Conservation (phyloP, 768 basidiomycete species). For the Pleurotus pulmonarius region DNA sequence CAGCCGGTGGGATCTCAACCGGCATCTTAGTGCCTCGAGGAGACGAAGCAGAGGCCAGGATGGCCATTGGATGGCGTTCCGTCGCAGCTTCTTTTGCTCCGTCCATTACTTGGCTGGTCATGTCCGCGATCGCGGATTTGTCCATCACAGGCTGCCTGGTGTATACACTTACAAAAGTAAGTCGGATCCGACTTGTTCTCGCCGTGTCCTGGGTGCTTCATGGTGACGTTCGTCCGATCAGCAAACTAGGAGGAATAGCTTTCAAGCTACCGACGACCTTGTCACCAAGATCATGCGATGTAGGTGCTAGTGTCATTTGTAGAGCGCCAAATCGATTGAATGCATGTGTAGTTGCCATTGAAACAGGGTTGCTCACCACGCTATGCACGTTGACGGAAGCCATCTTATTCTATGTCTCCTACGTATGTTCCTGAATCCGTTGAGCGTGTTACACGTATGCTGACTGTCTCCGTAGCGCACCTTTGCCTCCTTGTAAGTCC, state of each 20-base stretch:
- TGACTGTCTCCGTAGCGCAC: conserved; percentile 2
- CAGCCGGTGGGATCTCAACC: conserved; percentile 10
- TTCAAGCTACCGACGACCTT: conserved; percentile 11
- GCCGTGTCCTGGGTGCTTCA: no score
- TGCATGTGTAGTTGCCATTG: conserved; percentile 13
- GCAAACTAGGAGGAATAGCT: conserved; percentile 13
- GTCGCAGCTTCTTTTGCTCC: conserved; percentile 1
- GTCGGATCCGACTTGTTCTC: not conserved
- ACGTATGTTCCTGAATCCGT: conserved; percentile 8
- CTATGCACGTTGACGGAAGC: conserved; percentile 12
- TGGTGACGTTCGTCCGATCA: not conserved
- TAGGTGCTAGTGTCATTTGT: conserved; percentile 4
- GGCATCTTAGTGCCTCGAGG: not conserved
- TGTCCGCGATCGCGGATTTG: conserved; percentile 13
- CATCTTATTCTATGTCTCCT: conserved; percentile 12
- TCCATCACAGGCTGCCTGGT: conserved; percentile 14
- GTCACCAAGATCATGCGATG: conserved; percentile 16
- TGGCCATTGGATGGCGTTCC: not conserved
- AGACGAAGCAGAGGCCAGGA: conserved; percentile 8
- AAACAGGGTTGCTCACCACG: conserved; percentile 17
- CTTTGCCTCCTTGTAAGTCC: conserved; percentile 11
- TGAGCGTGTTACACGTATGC: not conserved
- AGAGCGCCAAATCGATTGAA: not conserved
- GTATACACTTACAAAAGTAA: conserved; percentile 12
- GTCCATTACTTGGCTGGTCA: conserved; percentile 11